These are phyloP conservation scores for Phytophthora sp. DNA, from an alignment of 352 stramenopile species.

Conservation along the genomic window DNA sequence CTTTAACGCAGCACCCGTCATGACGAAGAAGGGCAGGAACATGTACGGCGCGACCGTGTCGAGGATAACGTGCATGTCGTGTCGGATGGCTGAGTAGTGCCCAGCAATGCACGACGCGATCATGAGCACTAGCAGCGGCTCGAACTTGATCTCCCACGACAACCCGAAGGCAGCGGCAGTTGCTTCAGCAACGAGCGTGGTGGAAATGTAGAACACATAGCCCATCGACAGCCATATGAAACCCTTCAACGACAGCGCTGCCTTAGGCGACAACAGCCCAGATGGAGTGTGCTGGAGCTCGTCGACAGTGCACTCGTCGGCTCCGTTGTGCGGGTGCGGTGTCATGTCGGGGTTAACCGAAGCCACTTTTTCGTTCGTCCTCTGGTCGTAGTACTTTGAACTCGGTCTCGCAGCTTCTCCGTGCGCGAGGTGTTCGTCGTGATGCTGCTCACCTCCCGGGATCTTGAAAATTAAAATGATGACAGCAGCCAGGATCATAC, in stretches of 20 bases:
- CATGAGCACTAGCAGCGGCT: slow-evolving; percentile 71
- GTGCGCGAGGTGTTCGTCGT: not conserved
- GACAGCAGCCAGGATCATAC: slow-evolving; percentile 40
- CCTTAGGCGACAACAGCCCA: slow-evolving; percentile 21
- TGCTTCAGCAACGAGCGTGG: slow-evolving; percentile 45
- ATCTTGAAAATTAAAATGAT: slow-evolving; percentile 72
- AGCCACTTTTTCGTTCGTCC: slow-evolving; percentile 23
- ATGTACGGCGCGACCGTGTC: slow-evolving; percentile 71
- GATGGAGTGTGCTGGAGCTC: slow-evolving; percentile 37
- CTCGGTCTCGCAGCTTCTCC: not conserved
- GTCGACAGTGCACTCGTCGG: slow-evolving; percentile 25
- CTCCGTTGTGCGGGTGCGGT: slow-evolving; percentile 58
- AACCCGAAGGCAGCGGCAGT: slow-evolving; percentile 56
- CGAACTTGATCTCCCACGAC: slow-evolving; percentile 75
- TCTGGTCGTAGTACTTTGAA: slow-evolving; percentile 24
- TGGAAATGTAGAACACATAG: slow-evolving; percentile 68
- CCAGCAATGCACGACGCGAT: slow-evolving; percentile 60
- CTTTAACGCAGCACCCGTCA: slow-evolving; percentile 68
- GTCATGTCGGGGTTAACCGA: slow-evolving; percentile 33
- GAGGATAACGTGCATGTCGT: slow-evolving; percentile 77
- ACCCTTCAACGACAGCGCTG: slow-evolving; percentile 59
- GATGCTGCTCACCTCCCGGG: slow-evolving; percentile 30
- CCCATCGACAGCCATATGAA: slow-evolving; percentile 71
- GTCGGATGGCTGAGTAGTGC: slow-evolving; percentile 59
- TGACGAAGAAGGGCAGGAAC: slow-evolving; percentile 78